Evolutionary conservation across 805 yeast genomes (phyloP), one percentile per base, ranked within the genome.

Genomic region (Sugiyamaella chiloensis): DNA sequence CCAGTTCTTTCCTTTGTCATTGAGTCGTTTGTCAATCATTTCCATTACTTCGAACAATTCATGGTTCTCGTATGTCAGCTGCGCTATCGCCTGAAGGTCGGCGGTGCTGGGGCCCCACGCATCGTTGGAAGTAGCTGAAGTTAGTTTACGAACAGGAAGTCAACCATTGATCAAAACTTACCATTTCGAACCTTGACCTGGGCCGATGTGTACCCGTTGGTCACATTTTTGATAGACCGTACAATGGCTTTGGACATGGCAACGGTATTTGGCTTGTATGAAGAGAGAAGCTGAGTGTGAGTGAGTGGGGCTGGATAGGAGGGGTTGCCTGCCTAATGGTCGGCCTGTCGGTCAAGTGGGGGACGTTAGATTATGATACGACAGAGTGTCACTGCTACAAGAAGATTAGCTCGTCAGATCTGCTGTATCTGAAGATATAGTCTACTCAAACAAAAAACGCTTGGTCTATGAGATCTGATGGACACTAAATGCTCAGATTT

Each of bases 1-100:
- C 97, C 97, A 91, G 69, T 91, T 86, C 65, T 89, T 90, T 52
- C 98, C 98, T 71, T 90, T 90, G 63, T 91, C 98, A 62, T 91
- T 91, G 55, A 91, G 71, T 54, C 99, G 78, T 56, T 88, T 80
- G 68, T 91, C 97, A 39, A 91, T 68, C 83, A 91, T 88, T 61
- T 91, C 97, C 95, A 91, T 86, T 40, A 89, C 80, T 62, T 89
- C 95, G 60, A 88, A 74, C 59, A 89, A 81, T 58, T 87, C 95
- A 5, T 83, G 80, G 53, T 60, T 68, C 56, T 81, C 85, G 62
- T 77, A 83, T 1, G 96, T 86, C 56, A 79, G 74, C 44, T 79
- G 75, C 2, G 95, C 84, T 31, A 91, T 75, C 46, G 87, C 96
- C 55, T 86, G 89, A 89, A 91, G 81, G 50, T 84, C 86, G 42